These are phyloP conservation scores for Nothomitra cinnamomea DNA, from an alignment of 2,329 filamentous ascomycete genomes.

Conservation along the genomic window DNA sequence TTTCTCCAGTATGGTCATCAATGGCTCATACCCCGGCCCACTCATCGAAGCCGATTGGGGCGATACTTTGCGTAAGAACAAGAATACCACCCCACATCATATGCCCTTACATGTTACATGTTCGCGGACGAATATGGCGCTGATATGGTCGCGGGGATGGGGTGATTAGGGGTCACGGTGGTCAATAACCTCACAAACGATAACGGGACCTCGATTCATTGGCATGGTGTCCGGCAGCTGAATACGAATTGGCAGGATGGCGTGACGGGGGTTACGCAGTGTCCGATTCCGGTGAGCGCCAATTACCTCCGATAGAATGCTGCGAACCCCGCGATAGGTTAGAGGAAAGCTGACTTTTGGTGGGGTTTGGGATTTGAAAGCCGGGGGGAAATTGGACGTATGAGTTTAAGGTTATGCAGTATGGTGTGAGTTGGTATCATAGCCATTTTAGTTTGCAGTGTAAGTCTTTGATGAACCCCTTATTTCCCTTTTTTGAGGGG, in stretches of 20 bases:
- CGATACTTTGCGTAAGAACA: slow-evolving; percentile 15
- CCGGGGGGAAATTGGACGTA: slow-evolving; percentile 17
- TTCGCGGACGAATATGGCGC: too few relatives aligned
- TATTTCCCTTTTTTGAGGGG: background rate
- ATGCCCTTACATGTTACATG: slow-evolving; percentile 27
- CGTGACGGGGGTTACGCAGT: slow-evolving; percentile 38
- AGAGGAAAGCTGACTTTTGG: too few relatives aligned
- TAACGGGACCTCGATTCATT: slow-evolving; percentile 21
- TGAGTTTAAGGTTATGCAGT: slow-evolving; percentile 18
- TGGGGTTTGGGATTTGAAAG: slow-evolving; percentile 34
- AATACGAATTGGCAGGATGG: slow-evolving; percentile 27
- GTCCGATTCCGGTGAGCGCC: slow-evolving; percentile 32
- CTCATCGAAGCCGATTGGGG: slow-evolving; percentile 23
- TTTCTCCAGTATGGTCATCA: slow-evolving; percentile 11
- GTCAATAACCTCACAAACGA: slow-evolving; percentile 21
- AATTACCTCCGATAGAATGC: too few relatives aligned
- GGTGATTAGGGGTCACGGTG: slow-evolving; percentile 10
- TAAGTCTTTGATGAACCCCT: slow-evolving; percentile 6
- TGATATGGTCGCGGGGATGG: too few relatives aligned
- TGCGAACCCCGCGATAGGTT: too few relatives aligned
- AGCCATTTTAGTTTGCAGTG: slow-evolving; percentile 17
- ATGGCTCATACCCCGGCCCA: slow-evolving; percentile 21
- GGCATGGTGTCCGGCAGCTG: slow-evolving; percentile 26
- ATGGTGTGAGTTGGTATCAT: slow-evolving; percentile 19
- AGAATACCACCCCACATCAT: slow-evolving; percentile 7